Evolutionary conservation across 257 asterid species (phyloP), one percentile per base, ranked within the genome.

Genomic region (Echites panduratus): DNA sequence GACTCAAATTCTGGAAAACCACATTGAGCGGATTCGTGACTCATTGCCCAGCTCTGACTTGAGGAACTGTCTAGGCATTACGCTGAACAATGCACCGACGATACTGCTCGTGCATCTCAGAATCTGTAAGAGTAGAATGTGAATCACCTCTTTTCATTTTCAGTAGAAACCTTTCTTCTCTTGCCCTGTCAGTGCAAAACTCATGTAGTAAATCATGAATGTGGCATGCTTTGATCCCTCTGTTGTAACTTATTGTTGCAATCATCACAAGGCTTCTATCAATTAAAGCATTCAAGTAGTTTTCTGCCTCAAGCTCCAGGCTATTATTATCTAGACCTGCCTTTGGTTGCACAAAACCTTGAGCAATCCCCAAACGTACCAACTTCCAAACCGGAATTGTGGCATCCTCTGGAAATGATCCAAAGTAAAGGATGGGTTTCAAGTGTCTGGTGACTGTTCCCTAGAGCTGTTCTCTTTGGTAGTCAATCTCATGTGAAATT

Each of bases 381-480:
- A 66, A 43, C 35, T 56, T n/a, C 62, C 26, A 56, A 38, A 80
- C 85, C 0, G 84, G 84, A 65, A 89, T 87, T 69, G 75, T 84
- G 58, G 43, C 78, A 59, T 81, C 92, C 9, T 86, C 88, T 0
- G 87, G 89, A 76, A 89, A 89, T 79, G 83, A 78, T 49, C 88
- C 92, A 29, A 87, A 74, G 67, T 89, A 89, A 70, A 87, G 73
- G 53, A 89, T 87, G 0, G 82, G 79, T 75, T 73, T 87, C n/a
- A 87, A 74, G 75, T 83, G 43, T 87, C 83, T 57, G 90, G 90
- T 26, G 87, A 66, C 71, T 81, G 77, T 83, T 12, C 83, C 82
- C 84, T 76, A 12, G 69, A 8, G 22, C 4, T 4, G 27, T 40
- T 32, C 27, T 20, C 26, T n/a, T 40, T 1, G 29, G 26, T 50